Evolutionary conservation across 768 basidiomycete species (phyloP).

Genomic region (Boletus rubropictus): DNA sequence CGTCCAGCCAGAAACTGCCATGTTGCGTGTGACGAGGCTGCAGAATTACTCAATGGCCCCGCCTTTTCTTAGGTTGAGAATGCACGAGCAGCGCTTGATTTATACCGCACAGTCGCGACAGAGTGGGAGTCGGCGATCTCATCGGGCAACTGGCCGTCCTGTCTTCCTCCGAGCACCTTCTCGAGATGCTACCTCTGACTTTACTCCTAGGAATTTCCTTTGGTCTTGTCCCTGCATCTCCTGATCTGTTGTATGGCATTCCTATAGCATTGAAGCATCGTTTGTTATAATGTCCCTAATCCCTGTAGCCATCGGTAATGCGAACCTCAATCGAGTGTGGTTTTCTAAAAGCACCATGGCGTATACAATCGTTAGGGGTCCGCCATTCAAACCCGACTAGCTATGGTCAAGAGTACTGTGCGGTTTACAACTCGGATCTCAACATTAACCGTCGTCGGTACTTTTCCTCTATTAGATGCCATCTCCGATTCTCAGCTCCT

Average conservation of each 20-base stretch:
- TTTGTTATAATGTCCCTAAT: conserved; percentile 20
- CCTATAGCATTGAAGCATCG: conserved; percentile 9
- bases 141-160: conserved; percentile 66
- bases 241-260: conserved; percentile 5
- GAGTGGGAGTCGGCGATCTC: conserved; percentile 65
- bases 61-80: conserved; percentile 58
- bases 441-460: conserved; percentile 12
- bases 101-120: conserved; percentile 49
- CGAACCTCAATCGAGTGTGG: conserved; percentile 10
- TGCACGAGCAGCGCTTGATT: conserved; percentile 52
- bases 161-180: conserved; percentile 71
- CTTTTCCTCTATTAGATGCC: conserved; percentile 24
- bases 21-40: conserved; percentile 1
- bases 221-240: conserved; percentile 9
- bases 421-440: neutral
- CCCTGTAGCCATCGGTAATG: conserved; percentile 14
- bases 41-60: conserved; percentile 9
- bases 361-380: neutral
- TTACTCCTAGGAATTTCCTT: conserved; percentile 1
- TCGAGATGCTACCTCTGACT: conserved; percentile 68
- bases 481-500: conserved; percentile 30
- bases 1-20: neutral
- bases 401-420: neutral
- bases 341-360: neutral
- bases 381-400: neutral